phyloP scores from a whole-genome alignment of 1,284 basidiomycete species.

The Ceratobasidium sp. region DNA sequence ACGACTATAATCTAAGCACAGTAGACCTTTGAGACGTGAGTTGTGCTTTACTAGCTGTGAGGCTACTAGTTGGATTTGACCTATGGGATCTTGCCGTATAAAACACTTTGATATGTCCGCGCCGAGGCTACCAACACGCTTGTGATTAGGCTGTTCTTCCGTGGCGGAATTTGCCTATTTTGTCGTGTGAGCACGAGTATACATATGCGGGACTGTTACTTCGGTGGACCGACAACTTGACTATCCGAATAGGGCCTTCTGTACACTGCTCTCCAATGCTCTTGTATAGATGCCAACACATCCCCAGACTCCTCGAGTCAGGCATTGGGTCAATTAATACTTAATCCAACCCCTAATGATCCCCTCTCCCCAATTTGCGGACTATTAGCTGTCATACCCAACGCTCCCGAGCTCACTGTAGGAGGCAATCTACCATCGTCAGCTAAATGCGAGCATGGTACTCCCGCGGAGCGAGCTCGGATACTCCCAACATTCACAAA shows the following conservation, averaged over 20 bases:
- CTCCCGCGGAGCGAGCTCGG: conserved; percentile 20
- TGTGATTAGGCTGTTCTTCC: conserved; percentile 22
- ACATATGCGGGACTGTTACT: too few species aligned
- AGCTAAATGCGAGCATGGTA: conserved; percentile 18
- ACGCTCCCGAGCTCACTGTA: conserved; percentile 20
- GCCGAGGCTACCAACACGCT: conserved; percentile 21
- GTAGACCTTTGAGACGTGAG: conserved; percentile 40
- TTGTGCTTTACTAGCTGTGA: background rate
- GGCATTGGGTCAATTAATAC: conserved; percentile 34
- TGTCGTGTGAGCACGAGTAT: conserved; percentile 13
- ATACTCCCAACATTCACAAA: conserved; percentile 32
- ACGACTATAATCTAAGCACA: too few species aligned
- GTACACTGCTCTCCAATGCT: conserved; percentile 28
- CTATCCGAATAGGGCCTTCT: conserved; percentile 4
- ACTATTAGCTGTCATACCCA: background rate
- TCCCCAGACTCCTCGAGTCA: conserved; percentile 27
- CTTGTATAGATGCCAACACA: conserved; percentile 25
- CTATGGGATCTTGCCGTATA: conserved; percentile 19
- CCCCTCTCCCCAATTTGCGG: too few species aligned
- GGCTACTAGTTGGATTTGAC: background rate
- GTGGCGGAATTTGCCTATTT: conserved; percentile 33
- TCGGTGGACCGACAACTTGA: background rate
- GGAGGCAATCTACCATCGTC: conserved; percentile 4
- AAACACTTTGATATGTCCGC: conserved; percentile 27
- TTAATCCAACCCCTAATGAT: too few species aligned